Evolutionary conservation across 2,329 filamentous ascomycete species (phyloP).

Genomic region (Boeremia exigua): DNA sequence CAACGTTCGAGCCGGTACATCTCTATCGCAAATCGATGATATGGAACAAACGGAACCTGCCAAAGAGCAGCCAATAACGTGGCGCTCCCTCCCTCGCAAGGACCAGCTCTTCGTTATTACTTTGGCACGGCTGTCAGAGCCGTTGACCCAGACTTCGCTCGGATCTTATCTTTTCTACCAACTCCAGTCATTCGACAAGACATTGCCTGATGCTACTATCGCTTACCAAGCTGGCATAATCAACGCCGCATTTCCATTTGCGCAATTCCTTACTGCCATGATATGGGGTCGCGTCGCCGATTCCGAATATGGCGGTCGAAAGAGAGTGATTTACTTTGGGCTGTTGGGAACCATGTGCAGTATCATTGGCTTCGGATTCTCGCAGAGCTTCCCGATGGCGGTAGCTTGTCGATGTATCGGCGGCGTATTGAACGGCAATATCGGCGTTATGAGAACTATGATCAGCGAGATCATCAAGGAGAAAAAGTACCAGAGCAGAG

Average conservation of each 20-base stretch:
- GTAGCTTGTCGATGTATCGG: constrained; percentile 71
- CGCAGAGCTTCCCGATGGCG: constrained; percentile 65
- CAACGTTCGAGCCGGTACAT: constrained; percentile 23
- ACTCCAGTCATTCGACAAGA: constrained; percentile 76
- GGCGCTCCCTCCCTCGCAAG: constrained; percentile 77
- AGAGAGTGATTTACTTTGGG: constrained; percentile 78
- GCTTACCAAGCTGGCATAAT: constrained; percentile 78
- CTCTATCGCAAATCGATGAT: constrained; percentile 27
- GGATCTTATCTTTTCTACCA: constrained; percentile 85
- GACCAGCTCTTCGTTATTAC: constrained; percentile 79
- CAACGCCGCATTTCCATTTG: constrained; percentile 78
- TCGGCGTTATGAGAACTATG: constrained; percentile 77
- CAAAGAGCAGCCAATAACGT: constrained; percentile 63
- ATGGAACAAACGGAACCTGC: constrained; percentile 29
- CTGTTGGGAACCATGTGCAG: constrained; percentile 72
- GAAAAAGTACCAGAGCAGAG: constrained; percentile 65
- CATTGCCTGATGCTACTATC: constrained; percentile 66
- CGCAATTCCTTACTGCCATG: constrained; percentile 83
- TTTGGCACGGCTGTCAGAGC: constrained; percentile 79
- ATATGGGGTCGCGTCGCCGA: constrained; percentile 77
- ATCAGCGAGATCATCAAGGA: constrained; percentile 74
- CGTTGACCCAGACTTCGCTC: constrained; percentile 72
- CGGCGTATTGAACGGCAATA: constrained; percentile 73
- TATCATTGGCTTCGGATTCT: constrained; percentile 73
- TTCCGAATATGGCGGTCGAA: constrained; percentile 69